These are phyloP conservation scores for Boletus reticuloceps DNA, from an alignment of 768 basidiomycete species.

Conservation along the genomic window DNA sequence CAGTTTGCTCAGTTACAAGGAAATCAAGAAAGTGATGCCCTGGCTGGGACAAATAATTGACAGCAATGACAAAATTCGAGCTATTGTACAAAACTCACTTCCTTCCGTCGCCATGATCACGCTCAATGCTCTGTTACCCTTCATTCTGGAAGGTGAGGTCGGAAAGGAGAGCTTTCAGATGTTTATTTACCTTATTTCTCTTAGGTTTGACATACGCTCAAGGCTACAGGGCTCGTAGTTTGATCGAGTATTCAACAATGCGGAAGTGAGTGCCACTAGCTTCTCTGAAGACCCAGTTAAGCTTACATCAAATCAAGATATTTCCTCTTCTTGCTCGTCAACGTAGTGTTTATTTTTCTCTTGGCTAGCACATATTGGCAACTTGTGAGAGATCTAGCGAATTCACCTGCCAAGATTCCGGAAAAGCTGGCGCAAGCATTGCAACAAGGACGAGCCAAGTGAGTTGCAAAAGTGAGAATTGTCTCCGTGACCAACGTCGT, in stretches of 20 bases:
- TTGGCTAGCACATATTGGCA: constrained; percentile 91
- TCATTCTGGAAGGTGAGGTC: constrained; percentile 75
- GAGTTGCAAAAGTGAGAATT: constrained; percentile 8
- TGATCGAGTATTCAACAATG: constrained; percentile 90
- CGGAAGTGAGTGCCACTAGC: constrained; percentile 63
- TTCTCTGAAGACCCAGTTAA: background rate
- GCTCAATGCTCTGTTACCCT: constrained; percentile 86
- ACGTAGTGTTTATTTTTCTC: constrained; percentile 93
- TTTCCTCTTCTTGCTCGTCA: constrained; percentile 87
- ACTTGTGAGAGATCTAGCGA: constrained; percentile 86
- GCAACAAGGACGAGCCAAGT: constrained; percentile 73
- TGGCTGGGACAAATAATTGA: constrained; percentile 88
- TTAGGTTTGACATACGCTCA: constrained; percentile 77
- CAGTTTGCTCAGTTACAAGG: constrained; percentile 84
- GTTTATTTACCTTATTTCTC: constrained; percentile 29
- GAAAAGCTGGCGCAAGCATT: constrained; percentile 87
- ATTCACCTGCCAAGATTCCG: constrained; percentile 91
- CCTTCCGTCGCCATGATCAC: constrained; percentile 89
- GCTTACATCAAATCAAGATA: constrained; percentile 54
- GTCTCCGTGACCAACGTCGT: constrained; percentile 9
- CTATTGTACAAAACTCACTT: constrained; percentile 91
- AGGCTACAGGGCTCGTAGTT: constrained; percentile 85
- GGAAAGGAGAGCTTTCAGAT: background rate
- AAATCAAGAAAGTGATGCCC: constrained; percentile 88
- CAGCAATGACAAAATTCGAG: constrained; percentile 71